These are phyloP conservation scores for Thuja plicata DNA, from an alignment of 83 land plant species.

Conservation along the genomic window DNA sequence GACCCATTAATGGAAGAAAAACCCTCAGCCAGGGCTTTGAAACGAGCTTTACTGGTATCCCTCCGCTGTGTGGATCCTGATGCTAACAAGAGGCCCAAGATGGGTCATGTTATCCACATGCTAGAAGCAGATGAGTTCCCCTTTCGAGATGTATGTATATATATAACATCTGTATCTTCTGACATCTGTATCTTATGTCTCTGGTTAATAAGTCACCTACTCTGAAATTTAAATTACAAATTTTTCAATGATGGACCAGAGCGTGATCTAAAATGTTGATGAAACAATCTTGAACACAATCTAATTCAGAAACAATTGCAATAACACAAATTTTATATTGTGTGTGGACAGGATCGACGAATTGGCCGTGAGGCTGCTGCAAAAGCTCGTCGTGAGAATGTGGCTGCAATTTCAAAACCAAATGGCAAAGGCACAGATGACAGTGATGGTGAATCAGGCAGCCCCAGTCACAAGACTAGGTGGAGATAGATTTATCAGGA, in stretches of 20 bases:
- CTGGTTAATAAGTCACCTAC: neutral
- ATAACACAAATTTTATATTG: neutral
- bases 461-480: conserved; percentile 16
- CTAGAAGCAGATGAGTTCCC: conserved; percentile 77
- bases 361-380: conserved; percentile 16
- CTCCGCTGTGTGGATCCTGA: conserved; percentile 77
- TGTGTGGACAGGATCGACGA: neutral
- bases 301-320: too few species aligned
- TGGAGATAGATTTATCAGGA: conserved; percentile 1
- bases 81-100: conserved; percentile 61
- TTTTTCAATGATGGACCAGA: neutral
- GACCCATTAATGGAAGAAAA: conserved; percentile 56
- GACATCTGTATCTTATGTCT: neutral
- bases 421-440: conserved; percentile 9
- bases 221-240: neutral
- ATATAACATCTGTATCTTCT: conserved; percentile 11
- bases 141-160: conserved; percentile 55
- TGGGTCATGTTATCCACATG: conserved; percentile 75
- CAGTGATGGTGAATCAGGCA: conserved; percentile 6
- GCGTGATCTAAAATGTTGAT: too few species aligned
- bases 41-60: conserved; percentile 59
- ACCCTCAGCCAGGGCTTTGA: conserved; percentile 58
- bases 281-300: too few species aligned
- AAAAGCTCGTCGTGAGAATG: conserved; percentile 7
- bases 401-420: neutral